A percentile compares a stretch with the other conserved stretches of the same genome.
These are phyloP conservation scores for Curvularia verruculosa DNA, from an alignment of 2,329 filamentous ascomycete species.

Conservation along the genomic window DNA sequence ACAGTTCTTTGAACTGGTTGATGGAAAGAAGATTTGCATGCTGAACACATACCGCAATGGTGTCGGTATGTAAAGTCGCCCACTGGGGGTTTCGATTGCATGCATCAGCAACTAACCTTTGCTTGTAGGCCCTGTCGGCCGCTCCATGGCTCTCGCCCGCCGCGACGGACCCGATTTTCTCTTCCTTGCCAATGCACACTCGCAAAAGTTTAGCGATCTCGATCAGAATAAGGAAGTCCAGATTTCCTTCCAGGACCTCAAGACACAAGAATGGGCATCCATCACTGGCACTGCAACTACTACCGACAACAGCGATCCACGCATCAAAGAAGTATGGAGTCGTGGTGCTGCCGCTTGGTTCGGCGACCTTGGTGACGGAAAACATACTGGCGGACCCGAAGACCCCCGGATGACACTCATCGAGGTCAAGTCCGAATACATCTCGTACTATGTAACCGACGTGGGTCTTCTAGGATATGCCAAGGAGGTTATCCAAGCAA, in stretches of 20 bases:
- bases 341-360: conserved; percentile 55
- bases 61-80: conserved; percentile 38
- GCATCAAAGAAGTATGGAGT: conserved; percentile 57
- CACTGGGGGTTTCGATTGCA: background rate
- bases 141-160: conserved; percentile 62
- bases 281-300: conserved; percentile 53
- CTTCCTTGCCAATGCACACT: conserved; percentile 57
- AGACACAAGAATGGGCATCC: conserved; percentile 56
- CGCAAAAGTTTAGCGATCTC: conserved; percentile 56
- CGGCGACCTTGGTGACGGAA: conserved; percentile 58
- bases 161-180: conserved; percentile 60
- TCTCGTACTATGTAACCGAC: conserved; percentile 49
- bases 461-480: conserved; percentile 45
- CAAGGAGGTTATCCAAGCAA: conserved; percentile 50
- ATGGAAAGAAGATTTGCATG: conserved; percentile 54
- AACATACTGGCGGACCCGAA: conserved; percentile 53
- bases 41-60: conserved; percentile 52
- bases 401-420: conserved; percentile 56
- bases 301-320: conserved; percentile 52
- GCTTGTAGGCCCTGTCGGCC: conserved; percentile 49
- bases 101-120: conserved; percentile 6
- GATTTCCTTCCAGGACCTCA: conserved; percentile 56
- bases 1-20: conserved; percentile 56
- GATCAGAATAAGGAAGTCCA: conserved; percentile 51
- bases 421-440: conserved; percentile 50